A percentile compares a stretch with the other conserved stretches of the same genome.
Evolutionary conservation across 768 basidiomycete genomes (phyloP).

Genomic region (Phylloporus scabripes): DNA sequence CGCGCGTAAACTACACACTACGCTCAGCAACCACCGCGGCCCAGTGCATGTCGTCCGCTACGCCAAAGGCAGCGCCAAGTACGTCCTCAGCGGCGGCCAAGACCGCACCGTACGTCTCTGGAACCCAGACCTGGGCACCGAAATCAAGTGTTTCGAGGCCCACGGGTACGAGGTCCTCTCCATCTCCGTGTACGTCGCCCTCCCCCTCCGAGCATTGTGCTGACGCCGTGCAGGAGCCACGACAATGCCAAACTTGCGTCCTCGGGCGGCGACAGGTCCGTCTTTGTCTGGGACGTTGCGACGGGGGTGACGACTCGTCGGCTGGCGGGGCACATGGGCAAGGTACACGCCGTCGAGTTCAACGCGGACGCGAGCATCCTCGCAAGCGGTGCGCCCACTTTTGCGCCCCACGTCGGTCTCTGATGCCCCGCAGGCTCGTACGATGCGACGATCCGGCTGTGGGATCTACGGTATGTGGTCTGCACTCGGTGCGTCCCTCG

Average conservation of each 20-base stretch:
- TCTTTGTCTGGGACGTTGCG: conserved; percentile 95
- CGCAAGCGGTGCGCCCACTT: conserved; percentile 65
- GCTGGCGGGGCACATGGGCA: conserved; percentile 84
- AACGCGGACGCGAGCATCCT: conserved; percentile 82
- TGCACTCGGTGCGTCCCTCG: no score
- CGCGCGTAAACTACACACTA: conserved; percentile 57
- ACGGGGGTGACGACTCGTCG: conserved; percentile 79
- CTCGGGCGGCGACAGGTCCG: conserved; percentile 87
- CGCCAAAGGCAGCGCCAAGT: conserved; percentile 82
- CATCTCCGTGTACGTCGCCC: conserved; percentile 67
- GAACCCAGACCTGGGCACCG: conserved; percentile 81
- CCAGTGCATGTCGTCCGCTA: conserved; percentile 90
- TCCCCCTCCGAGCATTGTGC: neutral
- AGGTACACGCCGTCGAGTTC: conserved; percentile 87
- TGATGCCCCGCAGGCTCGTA: conserved; percentile 63
- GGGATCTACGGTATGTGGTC: conserved; percentile 75
- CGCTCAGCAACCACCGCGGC: conserved; percentile 67
- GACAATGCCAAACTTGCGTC: conserved; percentile 95
- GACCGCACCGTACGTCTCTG: conserved; percentile 87
- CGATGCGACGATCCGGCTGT: conserved; percentile 84
- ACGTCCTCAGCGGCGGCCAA: conserved; percentile 89
- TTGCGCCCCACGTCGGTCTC: neutral
- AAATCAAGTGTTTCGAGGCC: conserved; percentile 86
- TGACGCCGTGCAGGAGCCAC: conserved; percentile 52
- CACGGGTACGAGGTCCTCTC: conserved; percentile 96